Base-by-base conservation (phyloP, 116 monocot genomes). In the Posidonia oceanica region DNA sequence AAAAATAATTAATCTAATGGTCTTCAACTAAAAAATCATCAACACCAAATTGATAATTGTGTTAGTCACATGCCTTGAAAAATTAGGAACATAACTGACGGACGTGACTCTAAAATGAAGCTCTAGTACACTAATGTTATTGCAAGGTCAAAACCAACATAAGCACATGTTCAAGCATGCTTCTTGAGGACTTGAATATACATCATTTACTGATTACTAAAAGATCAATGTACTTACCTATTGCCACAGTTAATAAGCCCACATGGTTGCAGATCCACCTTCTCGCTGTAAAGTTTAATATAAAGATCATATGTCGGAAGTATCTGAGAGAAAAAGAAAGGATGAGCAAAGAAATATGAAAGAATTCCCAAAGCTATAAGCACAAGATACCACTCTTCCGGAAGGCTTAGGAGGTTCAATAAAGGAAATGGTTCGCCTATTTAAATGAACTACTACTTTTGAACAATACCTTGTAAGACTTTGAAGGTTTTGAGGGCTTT, bases 231-330 rank as follows among this genome's bases (percentile, higher is more conserved):
- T 11, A 68, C 39, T 74, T 77, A 93, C 93, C 93, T 93, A 70
- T 93, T 93, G 41, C 89, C 93, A 66, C 81, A 82, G 67, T 93
- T 93, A n/a, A 65, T 67, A 59, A 93, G 86, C 54, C 93, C 93
- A 69, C 75, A 84, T 8, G 93, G 93, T 4, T 48, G 80, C 74
- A 93, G 67, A 60, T 82, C 82, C 74, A 80, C 73, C 44, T 85
- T 84, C 29, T 86, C 80, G 59, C 70, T 79, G 80, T 84, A 93
- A 64, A 93, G 82, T 56, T 89, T 81, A 63, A 81, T 55, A 60
- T 89, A 93, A n/a, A 73, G 73, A 60, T 89, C 82, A 77, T 89
- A 89, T 11, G 84, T 72, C 58, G 86, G 80, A 72, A 79, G 75
- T 66, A 71, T 79, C 93, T 93, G 76, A 59, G 65, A 70, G 59